Base-by-base conservation (phyloP, 208 protist genomes). In the Angomonas ambiguus region DNA sequence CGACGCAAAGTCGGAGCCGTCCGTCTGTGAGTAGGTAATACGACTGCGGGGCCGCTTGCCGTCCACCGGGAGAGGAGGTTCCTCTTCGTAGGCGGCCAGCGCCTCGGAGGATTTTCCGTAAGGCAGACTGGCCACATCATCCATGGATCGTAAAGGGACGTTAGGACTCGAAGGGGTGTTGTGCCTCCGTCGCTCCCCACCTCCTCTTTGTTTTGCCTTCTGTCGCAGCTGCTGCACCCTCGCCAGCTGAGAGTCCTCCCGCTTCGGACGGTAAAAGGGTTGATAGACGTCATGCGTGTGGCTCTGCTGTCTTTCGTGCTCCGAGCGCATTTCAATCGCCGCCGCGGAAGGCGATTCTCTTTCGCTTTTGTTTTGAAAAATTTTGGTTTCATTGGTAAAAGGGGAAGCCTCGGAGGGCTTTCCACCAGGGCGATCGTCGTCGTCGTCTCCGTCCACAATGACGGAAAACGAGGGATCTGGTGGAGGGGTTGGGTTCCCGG, bases 331-430 rank as follows among this genome's bases (percentile, higher is more conserved):
- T 20, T 13, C 18, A 45, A 16, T 8, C 11, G 8, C 38, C 11
- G 38, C 45, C 8, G 45, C 18, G 45, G 10, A 53, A 3, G 8
- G 18, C 20, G 45, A 20, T 8, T 41, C 35, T 5, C 35, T 13
- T 5, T 41, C 35, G 8, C 13, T 41, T 41, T 41, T 41, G n/a
- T 58, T 56, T 51, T 76, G 58, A 20, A 76, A 76, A 6, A 76
- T 55, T 16, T 63, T 51, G 1, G 71, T 76, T 16, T 53, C 51
- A 53, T 76, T 76, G 16, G 64, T 67, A 45, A 70, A 42, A n/a
- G 30, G 3, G 4, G 10, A 16, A n/a, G 51, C 65, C 20, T 1
- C n/a, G 64, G 64, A 56, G n/a, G 57, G 49, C 31, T 55, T 24
- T 10, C 59, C 58, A 22, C 58, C 42, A 0, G 25, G 38, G 8